phyloP scores from a whole-genome alignment of 352 stramenopile species.

The Achlya hypogyna region DNA sequence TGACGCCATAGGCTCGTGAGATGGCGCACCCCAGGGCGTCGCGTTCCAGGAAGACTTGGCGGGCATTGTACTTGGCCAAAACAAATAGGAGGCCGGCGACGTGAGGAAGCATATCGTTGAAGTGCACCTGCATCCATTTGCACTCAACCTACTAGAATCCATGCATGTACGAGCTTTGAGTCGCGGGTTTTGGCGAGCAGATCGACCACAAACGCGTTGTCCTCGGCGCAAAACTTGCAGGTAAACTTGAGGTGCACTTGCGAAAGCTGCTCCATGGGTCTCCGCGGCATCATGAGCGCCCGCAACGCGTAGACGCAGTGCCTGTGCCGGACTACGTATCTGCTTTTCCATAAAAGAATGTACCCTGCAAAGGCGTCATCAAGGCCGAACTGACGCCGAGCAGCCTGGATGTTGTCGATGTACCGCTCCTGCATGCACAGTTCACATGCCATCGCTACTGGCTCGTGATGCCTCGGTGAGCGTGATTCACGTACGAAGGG shows the following conservation, averaged over 20 bases:
- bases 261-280: background rate
- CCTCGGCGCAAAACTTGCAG: conserved; percentile 5
- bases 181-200: conserved; percentile 4
- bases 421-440: conserved; percentile 16
- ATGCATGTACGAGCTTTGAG: background rate
- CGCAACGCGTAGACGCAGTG: conserved; percentile 10
- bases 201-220: conserved; percentile 1
- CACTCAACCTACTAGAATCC: background rate
- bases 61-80: conserved; percentile 18
- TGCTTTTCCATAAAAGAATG: background rate
- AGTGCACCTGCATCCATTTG: background rate
- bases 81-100: conserved; percentile 9
- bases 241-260: conserved; percentile 12
- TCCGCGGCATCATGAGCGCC: background rate
- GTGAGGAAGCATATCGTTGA: background rate
- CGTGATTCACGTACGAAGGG: conserved; percentile 4
- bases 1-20: background rate
- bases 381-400: background rate
- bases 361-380: conserved; percentile 5
- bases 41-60: conserved; percentile 9
- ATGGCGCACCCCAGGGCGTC: background rate
- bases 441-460: background rate
- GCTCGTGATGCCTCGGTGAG: too few species aligned
- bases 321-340: background rate
- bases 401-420: conserved; percentile 16